Base-by-base conservation (phyloP, 1,284 basidiomycete species). In the Leccinum griseonigrum region DNA sequence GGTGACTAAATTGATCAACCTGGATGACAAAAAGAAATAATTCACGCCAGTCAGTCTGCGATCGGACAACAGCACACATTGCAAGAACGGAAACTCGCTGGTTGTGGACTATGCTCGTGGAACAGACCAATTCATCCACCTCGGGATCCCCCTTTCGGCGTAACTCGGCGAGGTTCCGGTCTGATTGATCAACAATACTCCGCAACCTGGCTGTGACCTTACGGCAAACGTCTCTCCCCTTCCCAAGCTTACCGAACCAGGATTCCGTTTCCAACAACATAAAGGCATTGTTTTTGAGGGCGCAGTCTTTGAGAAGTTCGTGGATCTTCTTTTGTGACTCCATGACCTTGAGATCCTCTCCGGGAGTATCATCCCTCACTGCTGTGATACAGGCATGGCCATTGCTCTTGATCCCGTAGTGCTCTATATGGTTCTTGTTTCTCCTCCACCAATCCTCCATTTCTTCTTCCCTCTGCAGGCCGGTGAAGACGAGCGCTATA, bases 61-160 rank as follows among this genome's bases (percentile, higher is more conserved):
- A 16, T 61, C 63, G 59, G 16, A 62, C 11, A n/a, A 29, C 14
- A 29, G 54, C 13, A 46, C 29, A 59, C 29, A 61, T 60, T 40
- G 59, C 9, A 31, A 60, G 50, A 63, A 59, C 59, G 32, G 57
- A 61, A 31, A 83, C 91, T 75, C 71, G 97, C 96, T 98, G 95
- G 76, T 97, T 96, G 72, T 97, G 89, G 43, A 98, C 95, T 60
- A 98, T 97, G 32, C 86, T 92, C n/a, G 93, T 95, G 46, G 92
- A 89, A 74, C 96, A 98, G 10, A 98, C 88, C 60, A 98, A 83
- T 78, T 98, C 96, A 77, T 98, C 95, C 8, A 97, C 94, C 71
- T 89, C 86, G 46, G 88, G 87, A 74, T 93, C 90, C 60, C 91
- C 87, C 71, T 89, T 90, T 58, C 83, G 79, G 64, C 85, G 83